A percentile compares a stretch with the other conserved stretches of the same genome.
Conservation (phyloP, 345 rosid genomes). For the Syzygium jambos region DNA sequence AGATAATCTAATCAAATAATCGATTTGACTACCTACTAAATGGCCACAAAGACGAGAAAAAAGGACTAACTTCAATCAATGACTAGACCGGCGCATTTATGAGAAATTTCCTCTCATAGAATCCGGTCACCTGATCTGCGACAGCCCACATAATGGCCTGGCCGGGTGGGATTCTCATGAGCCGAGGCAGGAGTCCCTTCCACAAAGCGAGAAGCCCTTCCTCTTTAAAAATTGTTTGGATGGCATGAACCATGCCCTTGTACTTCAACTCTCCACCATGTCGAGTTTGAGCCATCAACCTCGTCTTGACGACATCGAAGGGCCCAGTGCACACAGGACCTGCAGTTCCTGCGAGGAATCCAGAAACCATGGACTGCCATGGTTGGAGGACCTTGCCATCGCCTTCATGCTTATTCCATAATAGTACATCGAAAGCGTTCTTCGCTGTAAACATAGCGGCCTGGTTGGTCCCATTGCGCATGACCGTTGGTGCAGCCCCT, state of each 20-base stretch:
- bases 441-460: slow-evolving; percentile 96
- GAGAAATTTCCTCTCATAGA: slow-evolving; percentile 64
- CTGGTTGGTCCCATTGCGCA: slow-evolving; percentile 97
- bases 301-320: slow-evolving; percentile 96
- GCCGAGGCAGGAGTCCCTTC: slow-evolving; percentile 90
- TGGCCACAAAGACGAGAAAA: background rate
- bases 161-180: slow-evolving; percentile 97
- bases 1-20: background rate
- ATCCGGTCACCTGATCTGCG: slow-evolving; percentile 86
- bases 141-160: slow-evolving; percentile 99
- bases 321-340: slow-evolving; percentile 97
- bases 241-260: slow-evolving; percentile 90
- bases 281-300: slow-evolving; percentile 84
- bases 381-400: slow-evolving; percentile 79
- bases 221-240: slow-evolving; percentile 68
- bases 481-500: slow-evolving; percentile 93
- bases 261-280: slow-evolving; percentile 57
- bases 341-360: slow-evolving; percentile 89
- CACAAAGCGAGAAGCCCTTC: slow-evolving; percentile 80
- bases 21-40: background rate
- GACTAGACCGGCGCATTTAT: slow-evolving; percentile 36
- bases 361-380: slow-evolving; percentile 96
- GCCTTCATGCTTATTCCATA: slow-evolving; percentile 96
- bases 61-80: background rate
- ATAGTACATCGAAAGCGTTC: slow-evolving; percentile 61